Percentiles rank a stretch among this genome's conserved stretches.
Conservation (phyloP, 2,329 filamentous ascomycete species). For the Cryphonectria naterciae region DNA sequence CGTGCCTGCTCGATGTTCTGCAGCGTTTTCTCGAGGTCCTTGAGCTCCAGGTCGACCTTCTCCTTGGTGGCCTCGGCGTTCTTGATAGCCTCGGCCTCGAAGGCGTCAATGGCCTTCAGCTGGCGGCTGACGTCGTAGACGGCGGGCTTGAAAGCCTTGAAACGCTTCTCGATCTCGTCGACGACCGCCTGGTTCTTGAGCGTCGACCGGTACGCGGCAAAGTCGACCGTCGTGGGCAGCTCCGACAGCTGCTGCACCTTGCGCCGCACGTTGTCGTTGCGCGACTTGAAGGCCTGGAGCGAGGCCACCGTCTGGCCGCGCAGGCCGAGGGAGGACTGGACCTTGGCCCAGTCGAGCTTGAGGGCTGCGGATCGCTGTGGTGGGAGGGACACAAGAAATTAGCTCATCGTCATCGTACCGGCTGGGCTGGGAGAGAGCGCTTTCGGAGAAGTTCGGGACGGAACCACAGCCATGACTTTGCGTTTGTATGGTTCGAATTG, state of each 20-base stretch:
- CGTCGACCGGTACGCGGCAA: constrained; percentile 84
- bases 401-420: constrained; percentile 48
- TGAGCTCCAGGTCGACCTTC: constrained; percentile 92
- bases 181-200: constrained; percentile 97
- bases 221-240: constrained; percentile 86
- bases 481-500: neutral
- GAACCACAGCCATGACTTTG: neutral
- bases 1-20: constrained; percentile 96
- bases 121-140: constrained; percentile 93
- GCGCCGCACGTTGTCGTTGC: constrained; percentile 97
- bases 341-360: constrained; percentile 99
- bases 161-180: constrained; percentile 97
- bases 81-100: constrained; percentile 95
- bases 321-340: constrained; percentile 92
- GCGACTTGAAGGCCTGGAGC: constrained; percentile 98
- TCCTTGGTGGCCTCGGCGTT: constrained; percentile 96
- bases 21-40: constrained; percentile 90
- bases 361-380: constrained; percentile 92
- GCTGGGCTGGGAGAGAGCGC: neutral
- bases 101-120: constrained; percentile 97
- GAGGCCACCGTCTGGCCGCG: constrained; percentile 90
- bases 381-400: constrained; percentile 49
- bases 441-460: constrained; percentile 15
- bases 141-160: constrained; percentile 86
- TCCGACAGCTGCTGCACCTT: constrained; percentile 84